Evolutionary conservation across 495 filamentous ascomycete genomes (phyloP).

Genomic region (Annulohypoxylon stygium): DNA sequence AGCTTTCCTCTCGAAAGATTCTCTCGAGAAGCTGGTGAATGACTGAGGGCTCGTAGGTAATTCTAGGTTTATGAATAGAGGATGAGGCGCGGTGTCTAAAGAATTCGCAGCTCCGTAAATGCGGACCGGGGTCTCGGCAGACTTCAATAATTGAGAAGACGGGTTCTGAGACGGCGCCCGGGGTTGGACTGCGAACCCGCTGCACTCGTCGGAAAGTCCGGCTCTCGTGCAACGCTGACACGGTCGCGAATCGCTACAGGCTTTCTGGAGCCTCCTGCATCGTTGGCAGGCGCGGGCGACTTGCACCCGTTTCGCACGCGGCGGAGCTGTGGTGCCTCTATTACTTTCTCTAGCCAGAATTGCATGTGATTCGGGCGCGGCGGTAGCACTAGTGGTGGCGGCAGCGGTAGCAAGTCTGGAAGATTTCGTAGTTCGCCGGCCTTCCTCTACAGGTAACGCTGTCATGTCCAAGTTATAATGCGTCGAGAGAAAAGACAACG

Average conservation of each 20-base stretch:
- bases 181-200: conserved; percentile 16
- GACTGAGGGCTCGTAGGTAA: conserved; percentile 38
- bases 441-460: not conserved
- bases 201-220: conserved; percentile 47
- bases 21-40: conserved; percentile 41
- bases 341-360: not conserved
- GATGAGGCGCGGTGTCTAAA: conserved; percentile 15
- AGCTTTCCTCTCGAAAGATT: conserved; percentile 32
- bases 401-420: not conserved
- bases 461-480: conserved; percentile 19
- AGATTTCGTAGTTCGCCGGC: not conserved
- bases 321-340: conserved; percentile 5
- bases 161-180: conserved; percentile 15
- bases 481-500: conserved; percentile 8
- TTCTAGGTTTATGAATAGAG: conserved; percentile 17
- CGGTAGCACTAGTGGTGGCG: not conserved
- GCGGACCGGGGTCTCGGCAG: conserved; percentile 5
- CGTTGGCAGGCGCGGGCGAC: conserved; percentile 51
- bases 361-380: conserved; percentile 7
- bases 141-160: conserved; percentile 2
- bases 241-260: conserved; percentile 51
- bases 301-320: conserved; percentile 43
- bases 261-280: conserved; percentile 50
- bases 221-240: conserved; percentile 48
- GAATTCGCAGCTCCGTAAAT: not conserved